phyloP scores from a whole-genome alignment of 2,329 filamentous ascomycete genomes.

The Thermothelomyces thermophilus region DNA sequence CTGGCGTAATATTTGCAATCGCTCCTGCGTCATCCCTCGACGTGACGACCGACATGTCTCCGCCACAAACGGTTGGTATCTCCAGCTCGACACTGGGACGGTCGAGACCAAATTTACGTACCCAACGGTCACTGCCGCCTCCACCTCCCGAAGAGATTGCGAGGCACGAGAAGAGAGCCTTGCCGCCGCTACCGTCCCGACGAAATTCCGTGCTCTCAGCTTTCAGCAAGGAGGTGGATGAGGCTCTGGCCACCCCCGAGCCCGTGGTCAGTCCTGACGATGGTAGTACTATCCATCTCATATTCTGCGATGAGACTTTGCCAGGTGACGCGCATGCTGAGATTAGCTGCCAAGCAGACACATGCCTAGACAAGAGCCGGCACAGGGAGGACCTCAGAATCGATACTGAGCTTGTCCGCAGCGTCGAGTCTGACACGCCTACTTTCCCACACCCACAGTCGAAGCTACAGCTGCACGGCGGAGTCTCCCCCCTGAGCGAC shows the following conservation, averaged over 20 bases:
- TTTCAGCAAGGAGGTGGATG: constrained; percentile 22
- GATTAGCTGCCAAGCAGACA: constrained; percentile 8
- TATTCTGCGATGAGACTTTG: constrained; percentile 1
- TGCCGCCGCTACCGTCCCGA: constrained; percentile 24
- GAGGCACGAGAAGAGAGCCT: constrained; percentile 25
- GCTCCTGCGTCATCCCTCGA: not conserved
- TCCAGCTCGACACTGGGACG: constrained; percentile 3
- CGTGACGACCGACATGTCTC: not conserved
- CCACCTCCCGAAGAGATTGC: constrained; percentile 14
- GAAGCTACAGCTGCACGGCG: constrained; percentile 8
- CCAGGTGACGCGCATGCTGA: constrained; percentile 11
- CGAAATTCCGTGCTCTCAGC: constrained; percentile 17
- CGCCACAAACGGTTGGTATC: not conserved
- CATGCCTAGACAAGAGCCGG: not conserved
- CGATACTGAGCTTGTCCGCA: not conserved
- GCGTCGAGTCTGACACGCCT: constrained; percentile 11
- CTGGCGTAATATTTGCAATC: too few species aligned
- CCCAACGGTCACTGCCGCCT: not conserved
- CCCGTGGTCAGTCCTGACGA: not conserved
- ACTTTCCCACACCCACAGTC: constrained; percentile 24
- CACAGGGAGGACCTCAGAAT: not conserved
- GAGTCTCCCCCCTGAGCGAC: constrained; percentile 19
- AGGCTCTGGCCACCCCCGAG: constrained; percentile 16
- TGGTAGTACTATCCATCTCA: constrained; percentile 5
- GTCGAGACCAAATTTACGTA: not conserved